Conservation (phyloP, 139 green algal genomes). For the Desmodesmus armatus region DNA sequence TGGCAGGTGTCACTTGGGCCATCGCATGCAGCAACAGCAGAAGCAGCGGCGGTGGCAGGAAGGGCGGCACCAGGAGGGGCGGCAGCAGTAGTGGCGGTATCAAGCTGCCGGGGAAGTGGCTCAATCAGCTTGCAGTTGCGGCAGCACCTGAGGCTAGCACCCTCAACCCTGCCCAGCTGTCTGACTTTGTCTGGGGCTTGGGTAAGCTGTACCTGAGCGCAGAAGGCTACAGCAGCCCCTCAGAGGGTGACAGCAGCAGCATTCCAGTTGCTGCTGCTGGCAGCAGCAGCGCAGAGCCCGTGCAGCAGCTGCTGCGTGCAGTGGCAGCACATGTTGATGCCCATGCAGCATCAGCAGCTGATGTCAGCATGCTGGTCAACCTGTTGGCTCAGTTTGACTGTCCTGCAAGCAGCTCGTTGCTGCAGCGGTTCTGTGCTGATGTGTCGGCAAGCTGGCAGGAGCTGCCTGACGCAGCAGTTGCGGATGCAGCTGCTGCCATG, state of each 20-base stretch:
- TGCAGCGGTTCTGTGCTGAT: constrained; percentile 35
- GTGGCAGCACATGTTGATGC: neutral
- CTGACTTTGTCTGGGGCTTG: constrained; percentile 28
- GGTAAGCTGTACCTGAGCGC: constrained; percentile 26
- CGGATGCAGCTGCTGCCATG: constrained; percentile 22
- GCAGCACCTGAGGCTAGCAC: neutral
- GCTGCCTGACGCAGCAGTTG: constrained; percentile 16
- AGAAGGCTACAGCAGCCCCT: constrained; percentile 11
- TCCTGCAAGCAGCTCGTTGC: constrained; percentile 2
- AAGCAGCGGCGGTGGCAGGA: neutral
- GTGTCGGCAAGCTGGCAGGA: constrained; percentile 7
- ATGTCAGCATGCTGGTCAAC: constrained; percentile 32
- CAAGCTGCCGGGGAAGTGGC: constrained; percentile 36
- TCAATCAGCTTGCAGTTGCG: constrained; percentile 38
- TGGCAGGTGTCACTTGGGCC: constrained; percentile 6
- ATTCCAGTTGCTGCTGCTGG: neutral
- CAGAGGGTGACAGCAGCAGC: constrained; percentile 11
- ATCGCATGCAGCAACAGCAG: constrained; percentile 28
- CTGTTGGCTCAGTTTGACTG: constrained; percentile 35
- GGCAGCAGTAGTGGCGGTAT: constrained; percentile 15
- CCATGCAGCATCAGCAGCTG: constrained; percentile 19
- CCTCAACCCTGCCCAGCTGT: constrained; percentile 1
- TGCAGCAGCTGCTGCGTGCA: constrained; percentile 36
- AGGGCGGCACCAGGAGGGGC: no score
- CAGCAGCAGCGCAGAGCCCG: constrained; percentile 16